Evolutionary conservation across 129 eudicot species (phyloP).

Genomic region (Calendula officinalis): DNA sequence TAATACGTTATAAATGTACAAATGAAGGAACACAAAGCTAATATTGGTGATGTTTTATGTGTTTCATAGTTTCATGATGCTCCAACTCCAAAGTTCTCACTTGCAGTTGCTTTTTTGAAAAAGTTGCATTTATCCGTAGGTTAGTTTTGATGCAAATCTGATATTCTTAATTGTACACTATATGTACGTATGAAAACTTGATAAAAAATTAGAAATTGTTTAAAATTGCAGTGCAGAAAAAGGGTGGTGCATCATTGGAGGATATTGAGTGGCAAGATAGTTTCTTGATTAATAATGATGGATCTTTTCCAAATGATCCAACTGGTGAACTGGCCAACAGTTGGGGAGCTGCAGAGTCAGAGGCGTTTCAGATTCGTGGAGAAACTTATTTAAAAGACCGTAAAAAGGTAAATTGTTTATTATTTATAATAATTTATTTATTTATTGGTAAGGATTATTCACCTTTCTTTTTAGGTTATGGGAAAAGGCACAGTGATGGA

Average conservation of each 20-base stretch:
- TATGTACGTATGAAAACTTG: too few relatives aligned
- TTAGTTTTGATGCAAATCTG: conserved; percentile 19
- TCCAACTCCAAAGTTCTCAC: conserved; percentile 41
- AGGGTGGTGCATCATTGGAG: conserved; percentile 50
- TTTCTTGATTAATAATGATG: conserved; percentile 47
- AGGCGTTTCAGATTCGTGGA: conserved; percentile 60
- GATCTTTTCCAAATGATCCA: conserved; percentile 74
- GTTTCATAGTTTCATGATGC: conserved; percentile 37
- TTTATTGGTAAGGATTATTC: neutral
- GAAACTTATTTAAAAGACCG: conserved; percentile 61
- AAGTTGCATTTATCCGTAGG: conserved; percentile 52
- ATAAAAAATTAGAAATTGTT: neutral
- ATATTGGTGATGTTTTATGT: too few relatives aligned
- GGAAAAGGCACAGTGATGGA: conserved; percentile 63
- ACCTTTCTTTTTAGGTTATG: conserved; percentile 34
- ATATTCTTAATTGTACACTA: too few relatives aligned
- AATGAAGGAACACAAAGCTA: too few relatives aligned
- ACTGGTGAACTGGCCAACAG: conserved; percentile 52
- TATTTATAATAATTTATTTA: neutral
- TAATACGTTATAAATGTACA: too few relatives aligned
- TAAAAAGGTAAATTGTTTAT: conserved; percentile 45
- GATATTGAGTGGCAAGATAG: conserved; percentile 60
- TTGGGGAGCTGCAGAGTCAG: conserved; percentile 67
- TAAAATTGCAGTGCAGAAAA: conserved; percentile 58
- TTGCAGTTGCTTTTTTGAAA: conserved; percentile 50